A percentile compares a stretch with the other conserved stretches of the same genome.
phyloP scores from a whole-genome alignment of 1,284 basidiomycete genomes.

The Leccinum subrobustum region DNA sequence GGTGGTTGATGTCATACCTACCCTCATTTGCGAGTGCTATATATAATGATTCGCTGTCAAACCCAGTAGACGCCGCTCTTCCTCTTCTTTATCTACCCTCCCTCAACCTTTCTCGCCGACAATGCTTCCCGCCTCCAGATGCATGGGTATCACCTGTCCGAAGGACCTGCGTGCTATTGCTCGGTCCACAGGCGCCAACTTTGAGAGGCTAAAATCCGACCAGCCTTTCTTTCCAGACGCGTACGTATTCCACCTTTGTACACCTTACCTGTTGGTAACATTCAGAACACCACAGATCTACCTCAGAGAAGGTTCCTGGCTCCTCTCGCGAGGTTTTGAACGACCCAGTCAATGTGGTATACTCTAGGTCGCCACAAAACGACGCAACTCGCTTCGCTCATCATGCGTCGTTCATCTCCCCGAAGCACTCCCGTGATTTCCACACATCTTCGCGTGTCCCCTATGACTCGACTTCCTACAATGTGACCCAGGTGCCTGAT shows the following conservation, averaged over 20 bases:
- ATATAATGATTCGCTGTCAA: not conserved
- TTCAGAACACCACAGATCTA: slow-evolving; percentile 25
- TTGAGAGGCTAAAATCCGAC: slow-evolving; percentile 32
- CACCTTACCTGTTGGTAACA: slow-evolving; percentile 38
- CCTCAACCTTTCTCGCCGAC: not conserved
- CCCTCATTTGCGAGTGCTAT: slow-evolving; percentile 6
- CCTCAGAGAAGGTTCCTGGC: not conserved
- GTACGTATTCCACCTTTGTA: slow-evolving; percentile 34
- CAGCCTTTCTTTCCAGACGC: slow-evolving; percentile 35
- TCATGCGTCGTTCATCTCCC: slow-evolving; percentile 1
- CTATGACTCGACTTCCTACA: slow-evolving; percentile 31
- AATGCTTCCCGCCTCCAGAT: slow-evolving; percentile 22
- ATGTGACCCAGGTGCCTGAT: slow-evolving; percentile 25
- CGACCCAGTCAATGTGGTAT: not conserved
- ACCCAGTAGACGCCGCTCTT: not conserved
- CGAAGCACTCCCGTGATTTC: slow-evolving; percentile 25
- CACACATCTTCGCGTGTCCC: slow-evolving; percentile 27
- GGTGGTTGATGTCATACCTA: slow-evolving; percentile 29
- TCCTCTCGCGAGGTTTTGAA: not conserved
- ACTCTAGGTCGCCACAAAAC: not conserved
- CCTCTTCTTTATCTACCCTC: not conserved
- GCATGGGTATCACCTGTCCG: slow-evolving; percentile 42
- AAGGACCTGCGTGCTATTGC: slow-evolving; percentile 37
- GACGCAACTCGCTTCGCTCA: not conserved
- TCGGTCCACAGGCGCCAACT: slow-evolving; percentile 39